phyloP scores from a whole-genome alignment of 352 stramenopile genomes.

The Pythium dissimile region DNA sequence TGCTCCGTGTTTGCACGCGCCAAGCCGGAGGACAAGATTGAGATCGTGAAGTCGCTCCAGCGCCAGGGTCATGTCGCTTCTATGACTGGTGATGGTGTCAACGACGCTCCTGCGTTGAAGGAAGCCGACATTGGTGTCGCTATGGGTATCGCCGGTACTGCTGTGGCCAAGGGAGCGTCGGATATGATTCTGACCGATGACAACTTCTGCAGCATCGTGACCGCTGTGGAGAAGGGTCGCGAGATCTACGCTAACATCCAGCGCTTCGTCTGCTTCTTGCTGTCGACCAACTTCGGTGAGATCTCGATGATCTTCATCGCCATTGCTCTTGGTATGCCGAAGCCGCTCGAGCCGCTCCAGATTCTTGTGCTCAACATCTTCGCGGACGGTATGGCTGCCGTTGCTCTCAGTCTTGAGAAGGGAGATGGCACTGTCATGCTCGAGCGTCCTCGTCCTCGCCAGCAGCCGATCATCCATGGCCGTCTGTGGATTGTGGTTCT shows the following conservation, averaged over 20 bases:
- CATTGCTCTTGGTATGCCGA: constrained; percentile 66
- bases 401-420: constrained; percentile 71
- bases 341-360: constrained; percentile 93
- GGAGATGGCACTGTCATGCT: constrained; percentile 68
- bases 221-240: constrained; percentile 94
- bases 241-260: constrained; percentile 97
- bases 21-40: constrained; percentile 94
- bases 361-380: constrained; percentile 99
- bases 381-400: constrained; percentile 88
- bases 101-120: constrained; percentile 97
- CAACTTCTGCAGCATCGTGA: constrained; percentile 97
- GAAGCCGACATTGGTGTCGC: constrained; percentile 93
- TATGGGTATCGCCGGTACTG: constrained; percentile 97
- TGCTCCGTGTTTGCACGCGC: constrained; percentile 93
- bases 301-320: constrained; percentile 83
- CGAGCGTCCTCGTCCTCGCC: constrained; percentile 45
- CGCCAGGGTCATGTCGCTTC: constrained; percentile 79
- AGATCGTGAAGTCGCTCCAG: constrained; percentile 93
- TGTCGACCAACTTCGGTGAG: constrained; percentile 96
- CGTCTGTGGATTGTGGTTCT: constrained; percentile 67
- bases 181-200: constrained; percentile 98
- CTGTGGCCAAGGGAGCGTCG: constrained; percentile 96
- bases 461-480: constrained; percentile 62
- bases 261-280: constrained; percentile 97
- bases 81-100: constrained; percentile 98